phyloP scores from a whole-genome alignment of 208 protist genomes.

The Trypanosoma boissoni region DNA sequence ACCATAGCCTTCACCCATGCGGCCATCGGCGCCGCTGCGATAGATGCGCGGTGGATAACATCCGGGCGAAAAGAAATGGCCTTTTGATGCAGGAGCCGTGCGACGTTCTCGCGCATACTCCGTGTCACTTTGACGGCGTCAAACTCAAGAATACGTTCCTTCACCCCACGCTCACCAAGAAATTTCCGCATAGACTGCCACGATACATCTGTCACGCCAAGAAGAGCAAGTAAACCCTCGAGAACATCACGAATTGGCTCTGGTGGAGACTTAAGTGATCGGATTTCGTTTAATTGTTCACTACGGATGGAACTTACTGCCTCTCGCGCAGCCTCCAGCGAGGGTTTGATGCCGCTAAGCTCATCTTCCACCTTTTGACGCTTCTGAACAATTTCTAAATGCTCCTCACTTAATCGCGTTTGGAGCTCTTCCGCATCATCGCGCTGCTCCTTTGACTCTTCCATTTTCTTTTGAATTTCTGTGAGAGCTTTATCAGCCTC shows the following conservation, averaged over 20 bases:
- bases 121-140: slow-evolving; percentile 91
- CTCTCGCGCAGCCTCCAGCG: slow-evolving; percentile 93
- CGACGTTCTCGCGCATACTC: slow-evolving; percentile 76
- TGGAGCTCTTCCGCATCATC: slow-evolving; percentile 87
- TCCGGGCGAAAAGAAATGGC: slow-evolving; percentile 91
- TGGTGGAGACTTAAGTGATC: slow-evolving; percentile 92
- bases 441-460: slow-evolving; percentile 91
- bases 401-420: slow-evolving; percentile 86
- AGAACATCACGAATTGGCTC: slow-evolving; percentile 95
- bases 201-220: slow-evolving; percentile 93
- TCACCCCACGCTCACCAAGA: slow-evolving; percentile 89
- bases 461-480: slow-evolving; percentile 95
- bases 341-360: slow-evolving; percentile 90
- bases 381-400: slow-evolving; percentile 75
- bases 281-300: slow-evolving; percentile 96
- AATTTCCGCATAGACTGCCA: slow-evolving; percentile 97
- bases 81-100: slow-evolving; percentile 86
- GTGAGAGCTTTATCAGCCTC: slow-evolving; percentile 92
- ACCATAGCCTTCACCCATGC: slow-evolving; percentile 97
- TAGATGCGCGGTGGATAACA: slow-evolving; percentile 88
- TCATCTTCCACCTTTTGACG: slow-evolving; percentile 90
- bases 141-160: slow-evolving; percentile 96
- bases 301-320: slow-evolving; percentile 93
- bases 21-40: slow-evolving; percentile 95
- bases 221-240: slow-evolving; percentile 94